phyloP scores from a whole-genome alignment of 2,329 filamentous ascomycete genomes.

The Nothophaeocryptopus gaeumannii region DNA sequence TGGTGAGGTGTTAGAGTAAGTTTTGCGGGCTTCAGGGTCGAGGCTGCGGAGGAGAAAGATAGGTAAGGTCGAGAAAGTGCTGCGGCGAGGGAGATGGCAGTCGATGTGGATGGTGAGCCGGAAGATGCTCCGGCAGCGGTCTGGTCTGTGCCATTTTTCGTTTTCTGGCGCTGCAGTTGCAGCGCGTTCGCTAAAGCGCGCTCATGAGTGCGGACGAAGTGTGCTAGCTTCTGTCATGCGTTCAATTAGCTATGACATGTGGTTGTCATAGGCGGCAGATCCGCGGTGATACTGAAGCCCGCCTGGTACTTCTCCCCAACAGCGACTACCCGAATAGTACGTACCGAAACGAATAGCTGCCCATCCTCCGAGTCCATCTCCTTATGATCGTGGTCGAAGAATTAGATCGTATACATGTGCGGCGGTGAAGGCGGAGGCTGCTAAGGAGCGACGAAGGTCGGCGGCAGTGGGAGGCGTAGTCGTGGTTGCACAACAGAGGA shows the following conservation, averaged over 20 bases:
- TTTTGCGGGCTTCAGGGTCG: constrained; percentile 79
- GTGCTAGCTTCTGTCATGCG: constrained; percentile 74
- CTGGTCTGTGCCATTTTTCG: constrained; percentile 55
- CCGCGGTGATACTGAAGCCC: not conserved
- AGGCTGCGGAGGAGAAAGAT: constrained; percentile 71
- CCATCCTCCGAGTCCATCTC: constrained; percentile 85
- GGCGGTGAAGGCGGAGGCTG: constrained; percentile 13
- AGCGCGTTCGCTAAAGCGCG: constrained; percentile 94
- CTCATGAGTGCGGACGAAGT: constrained; percentile 95
- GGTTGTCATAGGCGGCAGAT: not conserved
- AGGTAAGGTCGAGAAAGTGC: constrained; percentile 84
- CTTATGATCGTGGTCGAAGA: constrained; percentile 10
- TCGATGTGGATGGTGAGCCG: constrained; percentile 64
- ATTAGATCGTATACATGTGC: constrained; percentile 20
- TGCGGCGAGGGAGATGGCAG: constrained; percentile 70
- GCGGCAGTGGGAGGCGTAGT: constrained; percentile 9
- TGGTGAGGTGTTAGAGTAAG: constrained; percentile 92
- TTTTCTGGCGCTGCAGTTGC: constrained; percentile 73
- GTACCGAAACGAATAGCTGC: constrained; percentile 82
- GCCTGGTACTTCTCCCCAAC: no score
- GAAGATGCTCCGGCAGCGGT: constrained; percentile 43
- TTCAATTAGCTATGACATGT: not conserved
- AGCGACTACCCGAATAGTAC: constrained; percentile 15
- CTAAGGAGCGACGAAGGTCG: constrained; percentile 13
- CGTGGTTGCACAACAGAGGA: not conserved